Evolutionary conservation across 345 rosid genomes (phyloP).

Genomic region (Rubroshorea leprosula): DNA sequence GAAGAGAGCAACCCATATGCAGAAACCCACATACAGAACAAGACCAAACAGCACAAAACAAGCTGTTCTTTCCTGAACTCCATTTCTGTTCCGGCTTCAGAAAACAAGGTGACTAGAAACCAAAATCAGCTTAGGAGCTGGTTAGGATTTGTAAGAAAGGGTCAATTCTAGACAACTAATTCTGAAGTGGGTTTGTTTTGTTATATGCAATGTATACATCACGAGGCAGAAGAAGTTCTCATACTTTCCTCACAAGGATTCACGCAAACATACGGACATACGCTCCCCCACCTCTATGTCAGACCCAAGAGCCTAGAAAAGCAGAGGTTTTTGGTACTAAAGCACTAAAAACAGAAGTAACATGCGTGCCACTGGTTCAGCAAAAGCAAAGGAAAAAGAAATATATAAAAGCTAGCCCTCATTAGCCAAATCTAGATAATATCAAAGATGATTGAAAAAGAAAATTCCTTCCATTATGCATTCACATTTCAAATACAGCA

Average conservation of each 20-base stretch:
- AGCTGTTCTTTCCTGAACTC: slow-evolving; percentile 27
- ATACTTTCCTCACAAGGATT: slow-evolving; percentile 17
- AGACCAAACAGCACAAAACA: slow-evolving; percentile 22
- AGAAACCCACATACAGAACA: slow-evolving; percentile 35
- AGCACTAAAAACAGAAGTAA: slow-evolving; percentile 23
- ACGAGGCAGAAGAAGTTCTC: slow-evolving; percentile 14
- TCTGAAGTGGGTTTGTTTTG: slow-evolving; percentile 18
- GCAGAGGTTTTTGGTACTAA: slow-evolving; percentile 19
- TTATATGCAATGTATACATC: slow-evolving; percentile 14
- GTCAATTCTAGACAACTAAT: slow-evolving; percentile 16
- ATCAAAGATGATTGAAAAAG: slow-evolving; percentile 28
- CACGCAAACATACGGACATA: too few species aligned
- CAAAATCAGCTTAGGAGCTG: slow-evolving; percentile 11
- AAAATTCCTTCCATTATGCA: slow-evolving; percentile 42
- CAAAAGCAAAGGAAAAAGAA: slow-evolving; percentile 31
- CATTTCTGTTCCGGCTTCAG: slow-evolving; percentile 21
- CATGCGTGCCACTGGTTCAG: slow-evolving; percentile 47
- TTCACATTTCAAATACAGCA: too few species aligned
- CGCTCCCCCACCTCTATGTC: slow-evolving; percentile 27
- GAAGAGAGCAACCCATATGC: slow-evolving; percentile 63
- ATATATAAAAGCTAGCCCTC: slow-evolving; percentile 36
- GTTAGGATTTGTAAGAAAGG: slow-evolving; percentile 12
- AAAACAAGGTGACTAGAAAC: slow-evolving; percentile 6
- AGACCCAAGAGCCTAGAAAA: slow-evolving; percentile 31
- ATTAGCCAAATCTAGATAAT: slow-evolving; percentile 35